Base-by-base conservation (phyloP, 2,329 filamentous ascomycete species). In the Aspergillus pseudoglaucus region DNA sequence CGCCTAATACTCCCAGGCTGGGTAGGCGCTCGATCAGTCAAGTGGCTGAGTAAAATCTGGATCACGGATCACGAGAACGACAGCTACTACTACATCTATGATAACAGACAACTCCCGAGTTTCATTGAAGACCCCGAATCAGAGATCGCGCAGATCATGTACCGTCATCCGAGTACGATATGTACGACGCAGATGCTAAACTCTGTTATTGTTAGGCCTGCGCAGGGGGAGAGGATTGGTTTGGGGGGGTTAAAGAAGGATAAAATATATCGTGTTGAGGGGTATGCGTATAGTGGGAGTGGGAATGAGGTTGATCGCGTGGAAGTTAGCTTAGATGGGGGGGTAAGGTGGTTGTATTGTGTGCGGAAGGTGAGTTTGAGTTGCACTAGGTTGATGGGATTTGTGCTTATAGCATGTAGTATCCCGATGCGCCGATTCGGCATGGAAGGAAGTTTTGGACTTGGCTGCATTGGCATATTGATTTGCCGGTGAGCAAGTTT, bases 401-500 rank as follows among this genome's bases (percentile, higher is more conserved):
- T 30, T 30, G 25, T 30, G 25, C 10, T 30, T 3, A 30, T 12
- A 22, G 25, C 10, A 23, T 33, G 33, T 49, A 70, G 51, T 77
- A 73, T 44, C 75, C 76, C 1, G 68, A 77, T 12, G 61, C 62
- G 3, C 75, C 76, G 0, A 67, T 79, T 27, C 64, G 76, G 4
- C 74, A 79, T 47, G 76, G 75, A 2, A 73, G 70, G 35, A 79
- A 76, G 53, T 79, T 76, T 53, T 79, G 75, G 76, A 72, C 75
- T 0, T 79, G 76, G 76, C 40, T 75, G 3, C 71, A 75, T 51
- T 79, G 76, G 76, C 64, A 77, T 48, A 62, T 78, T 2, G 76
- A 79, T 47, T 61, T 79, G 3, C 67, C 70, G 9, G 57, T 75
- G 1, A 59, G 65, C 1, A 67, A 76, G 48, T 57, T 79, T 3